Base-by-base conservation (phyloP, 2,329 filamentous ascomycete species). In the Aspergillus aculeatinus region DNA sequence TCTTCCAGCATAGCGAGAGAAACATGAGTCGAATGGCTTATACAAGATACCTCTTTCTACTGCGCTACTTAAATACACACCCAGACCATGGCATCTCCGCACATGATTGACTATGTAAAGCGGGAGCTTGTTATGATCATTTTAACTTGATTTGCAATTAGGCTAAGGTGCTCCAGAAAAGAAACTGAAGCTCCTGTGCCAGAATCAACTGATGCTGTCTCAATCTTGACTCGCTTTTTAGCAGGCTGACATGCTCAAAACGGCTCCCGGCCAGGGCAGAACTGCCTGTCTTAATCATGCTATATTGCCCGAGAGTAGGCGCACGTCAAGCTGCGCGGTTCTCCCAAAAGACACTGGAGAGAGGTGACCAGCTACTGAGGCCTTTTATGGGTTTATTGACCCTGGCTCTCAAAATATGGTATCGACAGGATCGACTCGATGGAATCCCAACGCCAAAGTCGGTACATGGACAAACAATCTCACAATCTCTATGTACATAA, bases 401-500 rank as follows among this genome's bases (percentile, higher is more conserved):
- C 35, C 42, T 33, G 55, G 23, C 25, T 14, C 29, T 55, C 55
- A 54, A 42, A 35, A 51, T 58, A 55, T 54, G 51, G 55, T 61
- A 55, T 52, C 44, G 59, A 59, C 58, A 61, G 60, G 54, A 49
- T 54, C 56, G 52, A 55, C 58, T 61, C 55, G 63, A 68, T 58
- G 53, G 64, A 59, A 64, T 71, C 68, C 70, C 66, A 73, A 74
- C 72, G 69, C 72, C 73, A 71, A 68, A 66, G 67, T 70, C 68
- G 68, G 65, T 73, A 65, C 70, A 70, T 74, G 64, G 62, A 64
- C 61, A 70, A 71, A 68, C 71, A 68, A 67, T 73, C 65, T 72
- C 67, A 66, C 65, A 73, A 72, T 68, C 63, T 70, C 64, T 76
- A 76, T 76, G 70, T 76, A 76, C 74, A 76, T 74, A 70, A 71